phyloP scores from a whole-genome alignment of 441 rosid genomes.

The Adansonia grandidieri region DNA sequence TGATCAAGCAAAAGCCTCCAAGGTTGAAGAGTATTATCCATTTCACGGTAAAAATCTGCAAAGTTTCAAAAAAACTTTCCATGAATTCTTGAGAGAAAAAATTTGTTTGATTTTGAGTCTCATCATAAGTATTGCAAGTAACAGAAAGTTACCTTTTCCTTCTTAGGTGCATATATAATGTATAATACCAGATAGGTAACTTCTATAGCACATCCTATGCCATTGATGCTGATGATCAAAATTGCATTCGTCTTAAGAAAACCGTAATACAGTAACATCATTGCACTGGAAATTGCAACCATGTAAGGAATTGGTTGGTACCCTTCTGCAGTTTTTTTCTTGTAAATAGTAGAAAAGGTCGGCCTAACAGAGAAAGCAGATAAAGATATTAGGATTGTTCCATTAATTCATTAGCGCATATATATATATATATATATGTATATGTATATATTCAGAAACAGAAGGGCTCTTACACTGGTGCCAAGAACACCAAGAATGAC shows the following conservation, averaged over 20 bases:
- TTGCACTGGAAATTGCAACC: slow-evolving; percentile 62
- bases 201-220: slow-evolving; percentile 63
- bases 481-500: slow-evolving; percentile 67
- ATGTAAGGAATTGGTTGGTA: slow-evolving; percentile 73
- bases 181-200: slow-evolving; percentile 52
- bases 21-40: slow-evolving; percentile 50
- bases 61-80: not conserved
- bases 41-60: slow-evolving; percentile 52
- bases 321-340: slow-evolving; percentile 71
- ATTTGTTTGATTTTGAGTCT: not conserved
- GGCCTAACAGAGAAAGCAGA: slow-evolving; percentile 46
- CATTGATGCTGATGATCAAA: slow-evolving; percentile 62
- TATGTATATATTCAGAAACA: not conserved
- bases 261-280: slow-evolving; percentile 67
- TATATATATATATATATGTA: no score
- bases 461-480: slow-evolving; percentile 63
- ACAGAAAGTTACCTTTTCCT: slow-evolving; percentile 47
- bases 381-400: not conserved
- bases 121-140: not conserved
- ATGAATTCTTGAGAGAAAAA: not conserved
- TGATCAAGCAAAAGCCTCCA: slow-evolving; percentile 46
- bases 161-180: slow-evolving; percentile 53
- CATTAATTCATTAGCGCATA: not conserved
- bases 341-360: slow-evolving; percentile 60
- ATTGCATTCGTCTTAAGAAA: slow-evolving; percentile 52